Evolutionary conservation across 768 basidiomycete genomes (phyloP).

Genomic region (Mrakia blollopis): DNA sequence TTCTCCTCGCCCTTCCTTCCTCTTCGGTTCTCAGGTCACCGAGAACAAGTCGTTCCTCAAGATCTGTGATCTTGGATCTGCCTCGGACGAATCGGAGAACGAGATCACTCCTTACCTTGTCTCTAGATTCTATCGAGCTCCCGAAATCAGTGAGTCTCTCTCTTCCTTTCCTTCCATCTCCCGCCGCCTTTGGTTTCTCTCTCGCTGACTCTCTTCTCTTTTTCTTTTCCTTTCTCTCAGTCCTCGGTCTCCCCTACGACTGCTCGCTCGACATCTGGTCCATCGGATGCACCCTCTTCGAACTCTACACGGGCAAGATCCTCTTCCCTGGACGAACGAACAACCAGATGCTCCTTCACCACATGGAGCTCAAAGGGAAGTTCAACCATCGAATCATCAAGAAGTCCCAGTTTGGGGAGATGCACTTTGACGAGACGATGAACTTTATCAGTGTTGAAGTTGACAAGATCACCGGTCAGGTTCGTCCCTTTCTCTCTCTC

Average conservation of each 20-base stretch:
- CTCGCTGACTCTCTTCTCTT: constrained; percentile 7
- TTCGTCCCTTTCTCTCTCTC: constrained; percentile 49
- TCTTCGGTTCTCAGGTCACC: constrained; percentile 61
- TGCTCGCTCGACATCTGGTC: constrained; percentile 93
- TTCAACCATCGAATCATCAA: constrained; percentile 93
- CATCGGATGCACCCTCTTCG: constrained; percentile 93
- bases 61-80: constrained; percentile 94
- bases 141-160: constrained; percentile 80
- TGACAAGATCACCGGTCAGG: constrained; percentile 75
- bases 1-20: background rate
- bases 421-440: constrained; percentile 90
- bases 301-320: constrained; percentile 92
- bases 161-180: background rate
- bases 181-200: background rate
- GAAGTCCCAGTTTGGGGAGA: constrained; percentile 82
- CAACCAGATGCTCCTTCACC: constrained; percentile 93
- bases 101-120: constrained; percentile 98
- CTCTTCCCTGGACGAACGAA: constrained; percentile 94
- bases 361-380: constrained; percentile 96
- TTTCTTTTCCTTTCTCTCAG: constrained; percentile 47
- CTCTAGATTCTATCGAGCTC: constrained; percentile 93
- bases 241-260: constrained; percentile 93
- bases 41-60: constrained; percentile 90
- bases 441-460: constrained; percentile 74
- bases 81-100: constrained; percentile 87